Percentiles rank a stretch among this genome's conserved stretches.
Evolutionary conservation across 2,329 filamentous ascomycete genomes (phyloP).

Genomic region (Trichothecium roseum): DNA sequence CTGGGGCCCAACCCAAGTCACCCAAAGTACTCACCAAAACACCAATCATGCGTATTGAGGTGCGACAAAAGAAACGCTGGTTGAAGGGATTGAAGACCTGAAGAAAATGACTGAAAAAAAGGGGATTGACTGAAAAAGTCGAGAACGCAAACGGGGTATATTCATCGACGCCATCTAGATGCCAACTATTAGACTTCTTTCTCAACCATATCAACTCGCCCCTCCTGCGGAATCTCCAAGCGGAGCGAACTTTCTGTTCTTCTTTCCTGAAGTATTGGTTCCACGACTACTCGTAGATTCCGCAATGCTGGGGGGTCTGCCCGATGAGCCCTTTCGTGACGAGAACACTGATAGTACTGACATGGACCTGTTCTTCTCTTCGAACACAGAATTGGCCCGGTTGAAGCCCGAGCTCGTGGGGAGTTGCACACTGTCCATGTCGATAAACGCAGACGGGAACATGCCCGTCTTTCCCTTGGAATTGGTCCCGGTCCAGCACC

Average conservation of each 20-base stretch:
- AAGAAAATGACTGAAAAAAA: too few species aligned
- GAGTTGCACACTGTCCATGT: conserved; percentile 32
- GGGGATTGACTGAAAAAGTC: too few species aligned
- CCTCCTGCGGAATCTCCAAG: neutral
- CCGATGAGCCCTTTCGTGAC: conserved; percentile 15
- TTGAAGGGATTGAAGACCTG: too few species aligned
- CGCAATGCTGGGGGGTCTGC: conserved; percentile 7
- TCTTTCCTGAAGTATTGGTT: neutral
- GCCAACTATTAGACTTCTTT: too few species aligned
- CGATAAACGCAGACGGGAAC: conserved; percentile 40
- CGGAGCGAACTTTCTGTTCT: neutral
- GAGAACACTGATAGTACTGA: conserved; percentile 24
- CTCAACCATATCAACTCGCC: too few species aligned
- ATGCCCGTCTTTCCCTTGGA: conserved; percentile 41
- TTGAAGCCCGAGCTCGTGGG: conserved; percentile 14
- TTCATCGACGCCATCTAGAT: too few species aligned
- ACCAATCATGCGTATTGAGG: too few species aligned
- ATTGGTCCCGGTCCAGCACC: conserved; percentile 47
- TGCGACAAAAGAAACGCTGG: too few species aligned
- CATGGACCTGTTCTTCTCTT: conserved; percentile 22
- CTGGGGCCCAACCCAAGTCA: too few species aligned
- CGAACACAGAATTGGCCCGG: conserved; percentile 18
- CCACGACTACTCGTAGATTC: conserved; percentile 21
- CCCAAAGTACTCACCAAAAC: too few species aligned
- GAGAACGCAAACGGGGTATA: too few species aligned